Conservation (phyloP, 2,329 filamentous ascomycete species). For the Colletotrichum sp. region DNA sequence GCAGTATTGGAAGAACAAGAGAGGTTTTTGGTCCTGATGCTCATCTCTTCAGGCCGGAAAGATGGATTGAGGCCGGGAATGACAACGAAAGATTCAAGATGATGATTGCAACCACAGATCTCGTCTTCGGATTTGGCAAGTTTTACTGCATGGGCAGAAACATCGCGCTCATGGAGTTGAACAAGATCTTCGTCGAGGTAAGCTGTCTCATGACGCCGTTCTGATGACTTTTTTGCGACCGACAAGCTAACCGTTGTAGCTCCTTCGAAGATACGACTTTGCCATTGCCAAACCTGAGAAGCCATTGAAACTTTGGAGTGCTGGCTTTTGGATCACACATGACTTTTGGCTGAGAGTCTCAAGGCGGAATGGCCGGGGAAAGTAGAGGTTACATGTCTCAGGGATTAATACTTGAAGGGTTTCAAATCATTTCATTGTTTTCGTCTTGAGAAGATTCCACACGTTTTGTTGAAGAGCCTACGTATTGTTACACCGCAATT, state of each 20-base stretch:
- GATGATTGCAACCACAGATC: constrained; percentile 42
- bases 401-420: background rate
- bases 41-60: constrained; percentile 49
- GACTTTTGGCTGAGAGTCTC: constrained; percentile 27
- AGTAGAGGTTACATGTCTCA: background rate
- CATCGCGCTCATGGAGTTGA: constrained; percentile 48
- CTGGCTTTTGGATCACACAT: constrained; percentile 25
- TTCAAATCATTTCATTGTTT: background rate
- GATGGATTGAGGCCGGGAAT: constrained; percentile 47
- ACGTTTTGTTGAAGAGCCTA: background rate
- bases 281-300: constrained; percentile 20
- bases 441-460: background rate
- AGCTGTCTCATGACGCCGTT: constrained; percentile 25
- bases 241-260: background rate
- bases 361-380: background rate
- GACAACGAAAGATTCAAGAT: constrained; percentile 30
- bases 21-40: constrained; percentile 49
- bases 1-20: constrained; percentile 41
- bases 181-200: constrained; percentile 49
- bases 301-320: constrained; percentile 23
- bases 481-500: background rate
- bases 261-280: constrained; percentile 25
- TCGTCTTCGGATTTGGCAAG: constrained; percentile 47
- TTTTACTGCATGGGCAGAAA: constrained; percentile 49
- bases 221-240: rapidly evolving